Evolutionary conservation across 768 basidiomycete species (phyloP).

Genomic region (Termitomyces sp.): DNA sequence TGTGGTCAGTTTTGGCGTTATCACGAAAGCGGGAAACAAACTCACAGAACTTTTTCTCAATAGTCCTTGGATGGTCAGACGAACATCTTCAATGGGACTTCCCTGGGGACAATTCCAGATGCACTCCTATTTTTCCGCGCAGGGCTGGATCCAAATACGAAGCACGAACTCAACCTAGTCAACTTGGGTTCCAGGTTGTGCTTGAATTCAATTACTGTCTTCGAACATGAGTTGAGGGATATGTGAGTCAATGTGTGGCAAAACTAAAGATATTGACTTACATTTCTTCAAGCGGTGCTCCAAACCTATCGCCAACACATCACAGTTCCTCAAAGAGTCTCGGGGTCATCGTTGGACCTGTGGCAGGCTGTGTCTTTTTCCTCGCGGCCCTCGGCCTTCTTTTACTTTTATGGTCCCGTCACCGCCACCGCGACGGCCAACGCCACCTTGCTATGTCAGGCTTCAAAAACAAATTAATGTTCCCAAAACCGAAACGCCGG

Average conservation of each 20-base stretch:
- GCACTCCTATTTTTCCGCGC: conserved; percentile 16
- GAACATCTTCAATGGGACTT: conserved; percentile 13
- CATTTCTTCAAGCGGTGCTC: background rate
- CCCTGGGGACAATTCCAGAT: conserved; percentile 14
- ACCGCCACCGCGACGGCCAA: background rate
- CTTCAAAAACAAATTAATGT: background rate
- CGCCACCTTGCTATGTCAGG: background rate
- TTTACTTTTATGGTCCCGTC: conserved; percentile 10
- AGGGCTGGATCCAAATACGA: conserved; percentile 13
- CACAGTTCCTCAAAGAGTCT: conserved; percentile 2
- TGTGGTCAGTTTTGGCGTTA: conserved; percentile 6
- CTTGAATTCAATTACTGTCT: conserved; percentile 17
- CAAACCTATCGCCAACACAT: background rate
- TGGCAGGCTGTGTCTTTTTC: conserved; percentile 3
- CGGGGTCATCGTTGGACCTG: conserved; percentile 13
- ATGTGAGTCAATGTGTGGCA: conserved; percentile 1
- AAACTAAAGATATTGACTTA: background rate
- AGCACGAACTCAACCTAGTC: conserved; percentile 14
- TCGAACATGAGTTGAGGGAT: conserved; percentile 8
- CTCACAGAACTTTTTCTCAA: background rate
- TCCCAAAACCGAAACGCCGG: background rate
- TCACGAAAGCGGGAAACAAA: background rate
- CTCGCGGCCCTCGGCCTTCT: conserved; percentile 5
- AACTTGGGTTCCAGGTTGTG: conserved; percentile 13
- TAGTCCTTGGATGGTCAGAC: conserved; percentile 16